Conservation (phyloP, 106 monocot species). For the Dactylorhiza incarnata region DNA sequence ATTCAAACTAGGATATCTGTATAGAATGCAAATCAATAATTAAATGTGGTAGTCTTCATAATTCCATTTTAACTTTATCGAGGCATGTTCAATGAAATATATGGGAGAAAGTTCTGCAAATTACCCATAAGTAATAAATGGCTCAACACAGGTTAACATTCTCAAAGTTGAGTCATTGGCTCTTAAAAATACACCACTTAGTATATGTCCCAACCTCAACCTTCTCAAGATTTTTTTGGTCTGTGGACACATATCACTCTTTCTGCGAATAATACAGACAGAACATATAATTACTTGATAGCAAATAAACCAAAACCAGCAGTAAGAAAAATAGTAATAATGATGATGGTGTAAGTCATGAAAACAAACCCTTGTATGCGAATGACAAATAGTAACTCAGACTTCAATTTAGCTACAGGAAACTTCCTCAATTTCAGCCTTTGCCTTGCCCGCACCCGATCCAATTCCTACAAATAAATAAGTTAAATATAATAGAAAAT, state of each 20-base stretch:
- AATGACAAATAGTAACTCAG: slow-evolving; percentile 80
- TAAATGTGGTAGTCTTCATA: neutral
- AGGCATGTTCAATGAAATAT: neutral
- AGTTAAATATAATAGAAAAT: neutral
- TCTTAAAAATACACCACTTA: slow-evolving; percentile 78
- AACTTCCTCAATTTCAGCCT: slow-evolving; percentile 44
- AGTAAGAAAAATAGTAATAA: neutral
- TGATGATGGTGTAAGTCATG: neutral
- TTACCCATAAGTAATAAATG: slow-evolving; percentile 95
- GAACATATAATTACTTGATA: neutral
- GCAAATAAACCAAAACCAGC: neutral
- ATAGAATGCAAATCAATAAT: slow-evolving; percentile 1
- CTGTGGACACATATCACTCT: slow-evolving; percentile 60
- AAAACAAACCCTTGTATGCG: slow-evolving; percentile 63
- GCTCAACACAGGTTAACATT: slow-evolving; percentile 66
- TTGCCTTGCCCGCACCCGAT: slow-evolving; percentile 55
- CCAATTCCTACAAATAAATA: slow-evolving; percentile 52
- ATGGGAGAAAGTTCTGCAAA: neutral
- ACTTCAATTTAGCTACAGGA: slow-evolving; percentile 19
- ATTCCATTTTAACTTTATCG: neutral
- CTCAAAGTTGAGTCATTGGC: slow-evolving; percentile 45
- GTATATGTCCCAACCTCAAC: slow-evolving; percentile 54
- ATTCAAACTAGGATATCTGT: slow-evolving; percentile 84
- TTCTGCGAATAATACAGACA: slow-evolving; percentile 22
- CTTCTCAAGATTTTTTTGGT: slow-evolving; percentile 49